Base-by-base conservation (phyloP, 1,284 basidiomycete species). In the Heterobasidion irregulare region DNA sequence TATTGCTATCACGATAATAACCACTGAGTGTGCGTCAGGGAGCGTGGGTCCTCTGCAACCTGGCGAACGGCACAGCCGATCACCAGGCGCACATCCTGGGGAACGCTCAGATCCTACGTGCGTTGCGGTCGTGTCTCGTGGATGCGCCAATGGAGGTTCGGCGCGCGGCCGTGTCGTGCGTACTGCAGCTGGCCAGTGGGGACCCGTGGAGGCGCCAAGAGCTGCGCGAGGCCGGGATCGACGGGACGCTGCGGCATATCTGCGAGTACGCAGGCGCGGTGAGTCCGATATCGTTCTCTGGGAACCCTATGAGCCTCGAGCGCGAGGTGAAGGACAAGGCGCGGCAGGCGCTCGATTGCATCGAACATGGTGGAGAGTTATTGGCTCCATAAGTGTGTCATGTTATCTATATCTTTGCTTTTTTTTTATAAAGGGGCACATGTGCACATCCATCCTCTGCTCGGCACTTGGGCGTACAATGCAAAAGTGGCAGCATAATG, bases 31-130 rank as follows among this genome's bases (percentile, higher is more conserved):
- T 45, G 18, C 48, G 57, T 13, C 62, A 86, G 78, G 79, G 82
- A 0, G 75, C 82, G 0, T 79, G 73, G 61, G 69, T 79, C 2
- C 72, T 88, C 0, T 82, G 80, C 0, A 88, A 89, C 65, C 70
- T 90, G 8, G 73, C 80, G 19, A 89, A 89, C 63, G 81, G 81
- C 32, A 65, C 69, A 2, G 63, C 71, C 0, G 64, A 70, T 18
- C 74, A 77, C 47, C 80, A 81, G 55, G 69, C 70, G 50, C 65
- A 69, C 33, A 78, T 89, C 35, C 69, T 84, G 18, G 63, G 70
- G 0, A 72, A 82, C 58, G 69, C 75, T 0, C 69, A 70, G 2
- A 70, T 89, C 8, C 75, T 89, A 1, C 61, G 65, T 12, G 72
- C 77, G 1, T 69, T 88, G 0, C 78, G 78, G n/a, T 59, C 65